These are phyloP conservation scores for Aspergillus japonicus DNA, from an alignment of 2,329 filamentous ascomycete genomes.

Conservation along the genomic window DNA sequence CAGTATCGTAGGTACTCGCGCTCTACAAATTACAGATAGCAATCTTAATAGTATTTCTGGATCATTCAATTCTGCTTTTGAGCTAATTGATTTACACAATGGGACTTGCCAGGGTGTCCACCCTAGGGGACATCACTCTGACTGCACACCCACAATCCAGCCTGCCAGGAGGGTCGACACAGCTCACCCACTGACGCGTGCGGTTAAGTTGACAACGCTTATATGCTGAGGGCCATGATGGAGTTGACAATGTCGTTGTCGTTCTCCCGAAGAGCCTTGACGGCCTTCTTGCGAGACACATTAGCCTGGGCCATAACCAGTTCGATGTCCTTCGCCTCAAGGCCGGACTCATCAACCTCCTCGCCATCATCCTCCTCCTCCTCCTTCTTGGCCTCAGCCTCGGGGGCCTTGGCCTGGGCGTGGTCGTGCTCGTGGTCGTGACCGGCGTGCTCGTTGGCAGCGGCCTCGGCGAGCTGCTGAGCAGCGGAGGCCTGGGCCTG, in stretches of 20 bases:
- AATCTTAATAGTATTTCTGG: slow-evolving; percentile 4
- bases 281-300: slow-evolving; percentile 95
- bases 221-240: slow-evolving; percentile 96
- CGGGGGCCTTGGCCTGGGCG: slow-evolving; percentile 67
- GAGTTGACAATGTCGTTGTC: slow-evolving; percentile 99
- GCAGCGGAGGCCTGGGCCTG: slow-evolving; percentile 94
- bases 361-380: slow-evolving; percentile 91
- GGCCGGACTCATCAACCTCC: slow-evolving; percentile 89
- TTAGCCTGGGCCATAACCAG: slow-evolving; percentile 97
- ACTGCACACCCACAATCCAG: slow-evolving; percentile 33
- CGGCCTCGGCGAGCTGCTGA: slow-evolving; percentile 79
- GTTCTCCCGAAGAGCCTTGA: slow-evolving; percentile 95
- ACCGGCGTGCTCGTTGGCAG: slow-evolving; percentile 59
- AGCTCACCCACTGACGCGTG: slow-evolving; percentile 25
- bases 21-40: not conserved
- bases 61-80: slow-evolving; percentile 30
- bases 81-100: slow-evolving; percentile 40
- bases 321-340: slow-evolving; percentile 99
- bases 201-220: slow-evolving; percentile 26
- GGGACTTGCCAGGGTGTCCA: slow-evolving; percentile 23
- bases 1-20: not conserved
- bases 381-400: slow-evolving; percentile 62
- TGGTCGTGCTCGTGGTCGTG: slow-evolving; percentile 52
- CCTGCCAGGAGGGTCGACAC: slow-evolving; percentile 25
- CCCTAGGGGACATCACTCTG: slow-evolving; percentile 28